A percentile compares a stretch with the other conserved stretches of the same genome.
These are phyloP conservation scores for Euphrasia arctica DNA, from an alignment of 305 asterid species.

Conservation along the genomic window DNA sequence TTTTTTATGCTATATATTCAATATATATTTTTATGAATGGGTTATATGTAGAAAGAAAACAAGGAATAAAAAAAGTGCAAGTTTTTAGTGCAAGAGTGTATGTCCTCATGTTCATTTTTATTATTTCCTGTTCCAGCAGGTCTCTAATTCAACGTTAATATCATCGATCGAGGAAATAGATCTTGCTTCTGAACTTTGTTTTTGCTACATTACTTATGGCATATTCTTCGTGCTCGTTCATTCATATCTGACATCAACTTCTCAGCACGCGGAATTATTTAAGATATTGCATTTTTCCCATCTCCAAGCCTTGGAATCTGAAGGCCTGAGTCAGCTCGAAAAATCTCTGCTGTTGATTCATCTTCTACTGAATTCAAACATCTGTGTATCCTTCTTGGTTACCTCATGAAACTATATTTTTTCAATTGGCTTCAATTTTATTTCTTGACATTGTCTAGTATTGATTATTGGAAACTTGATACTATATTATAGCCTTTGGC, in stretches of 20 bases:
- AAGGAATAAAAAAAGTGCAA: background rate
- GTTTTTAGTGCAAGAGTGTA: background rate
- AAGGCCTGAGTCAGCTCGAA: background rate
- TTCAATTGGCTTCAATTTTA: too few species aligned
- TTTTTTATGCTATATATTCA: background rate
- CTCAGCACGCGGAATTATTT: constrained; percentile 3
- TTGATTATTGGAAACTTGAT: too few species aligned
- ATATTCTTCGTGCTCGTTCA: constrained; percentile 2
- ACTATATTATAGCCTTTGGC: too few species aligned
- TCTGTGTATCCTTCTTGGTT: too few species aligned
- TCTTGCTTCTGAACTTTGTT: constrained; percentile 16
- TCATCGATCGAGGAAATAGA: constrained; percentile 15
- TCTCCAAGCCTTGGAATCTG: constrained; percentile 17
- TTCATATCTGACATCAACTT: background rate
- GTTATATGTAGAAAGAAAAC: background rate
- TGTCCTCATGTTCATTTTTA: background rate
- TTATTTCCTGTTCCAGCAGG: constrained; percentile 24
- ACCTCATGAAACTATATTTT: too few species aligned
- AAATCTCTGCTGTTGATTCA: background rate
- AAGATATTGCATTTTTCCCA: background rate
- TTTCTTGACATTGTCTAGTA: too few species aligned
- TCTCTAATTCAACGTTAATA: constrained; percentile 2
- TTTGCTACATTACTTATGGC: background rate
- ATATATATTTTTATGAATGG: too few species aligned
- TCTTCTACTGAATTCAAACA: too few species aligned